Base-by-base conservation (phyloP, 1,284 basidiomycete species). In the Mixia osmundae region DNA sequence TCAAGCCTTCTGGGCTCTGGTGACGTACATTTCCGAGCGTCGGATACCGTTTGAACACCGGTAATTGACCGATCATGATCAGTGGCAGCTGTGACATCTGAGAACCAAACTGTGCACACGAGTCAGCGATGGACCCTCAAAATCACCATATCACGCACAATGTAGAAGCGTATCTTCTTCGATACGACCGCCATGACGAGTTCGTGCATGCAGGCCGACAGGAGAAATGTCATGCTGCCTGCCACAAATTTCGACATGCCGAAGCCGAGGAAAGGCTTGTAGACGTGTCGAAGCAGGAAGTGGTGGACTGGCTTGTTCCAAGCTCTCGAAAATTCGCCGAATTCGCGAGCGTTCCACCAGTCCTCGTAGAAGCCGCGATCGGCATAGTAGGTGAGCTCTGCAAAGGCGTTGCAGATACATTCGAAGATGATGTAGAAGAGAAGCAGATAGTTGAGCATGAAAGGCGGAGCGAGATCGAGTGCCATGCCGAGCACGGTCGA, bases 141-240 rank as follows among this genome's bases (percentile, higher is more conserved):
- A n/a, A 20, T 20, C 27, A 24, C n/a, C 27, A 10, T 18, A 12
- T 14, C 20, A 11, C 30, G 26, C 15, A n/a, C n/a, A n/a, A n/a
- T n/a, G n/a, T n/a, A n/a, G n/a, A n/a, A n/a, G n/a, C n/a, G n/a
- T n/a, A n/a, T n/a, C n/a, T n/a, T n/a, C 19, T 38, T 42, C 23
- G 77, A 79, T n/a, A 87, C 83, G 37, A 89, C 69, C 1, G 75
- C 73, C 89, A 97, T 97, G 40, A 97, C 85, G 32, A 97, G 64
- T 56, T 95, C 89, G 52, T 95, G 89, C 24, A 75, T 73, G 36
- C 55, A 44, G 1, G 85, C 85, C 38, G 76, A 82, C 28, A 91
- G 59, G 9, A 91, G 56, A 61, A 97, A 97, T 0, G 89, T 97
- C 34, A 85, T 44, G 50, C 89, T 71, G 65, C 89, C 83, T 12